phyloP scores from a whole-genome alignment of 352 stramenopile genomes.

The Globisporangium barbulae region DNA sequence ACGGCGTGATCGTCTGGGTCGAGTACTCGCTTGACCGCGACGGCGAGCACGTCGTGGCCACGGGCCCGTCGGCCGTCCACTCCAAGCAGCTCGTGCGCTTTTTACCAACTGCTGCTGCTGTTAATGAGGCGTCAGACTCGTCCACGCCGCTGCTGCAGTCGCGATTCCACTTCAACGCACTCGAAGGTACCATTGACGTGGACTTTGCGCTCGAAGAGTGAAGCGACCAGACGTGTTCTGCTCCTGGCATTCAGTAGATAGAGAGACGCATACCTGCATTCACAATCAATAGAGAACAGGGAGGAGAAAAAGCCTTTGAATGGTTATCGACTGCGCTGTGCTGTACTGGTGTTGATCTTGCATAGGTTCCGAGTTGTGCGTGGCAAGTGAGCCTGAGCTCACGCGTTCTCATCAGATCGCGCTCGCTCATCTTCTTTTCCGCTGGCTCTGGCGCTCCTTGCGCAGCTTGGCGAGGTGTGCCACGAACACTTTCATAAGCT shows the following conservation, averaged over 20 bases:
- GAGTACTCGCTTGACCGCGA: slow-evolving; percentile 55
- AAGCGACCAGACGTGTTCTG: neutral
- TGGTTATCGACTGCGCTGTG: neutral
- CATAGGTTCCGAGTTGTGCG: neutral
- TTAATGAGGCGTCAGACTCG: neutral
- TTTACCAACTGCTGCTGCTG: slow-evolving; percentile 17
- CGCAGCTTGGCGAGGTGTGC: slow-evolving; percentile 29
- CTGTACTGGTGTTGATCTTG: neutral
- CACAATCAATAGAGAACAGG: neutral
- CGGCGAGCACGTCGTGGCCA: slow-evolving; percentile 43
- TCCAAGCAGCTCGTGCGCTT: slow-evolving; percentile 82
- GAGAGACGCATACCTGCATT: neutral
- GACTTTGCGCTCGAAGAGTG: slow-evolving; percentile 31
- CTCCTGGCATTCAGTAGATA: neutral
- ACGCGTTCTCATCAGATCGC: neutral
- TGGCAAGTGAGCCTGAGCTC: neutral
- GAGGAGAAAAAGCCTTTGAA: neutral
- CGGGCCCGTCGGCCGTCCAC: slow-evolving; percentile 49
- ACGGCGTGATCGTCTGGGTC: slow-evolving; percentile 74
- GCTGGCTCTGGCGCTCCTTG: slow-evolving; percentile 21
- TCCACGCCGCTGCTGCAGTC: slow-evolving; percentile 11
- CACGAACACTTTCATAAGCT: slow-evolving; percentile 35
- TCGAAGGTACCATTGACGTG: slow-evolving; percentile 59
- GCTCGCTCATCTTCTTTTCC: slow-evolving; percentile 7
- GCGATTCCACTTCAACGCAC: slow-evolving; percentile 46